Conservation (phyloP, 108 stramenopile species). For the Aurantiochytrium sp. region DNA sequence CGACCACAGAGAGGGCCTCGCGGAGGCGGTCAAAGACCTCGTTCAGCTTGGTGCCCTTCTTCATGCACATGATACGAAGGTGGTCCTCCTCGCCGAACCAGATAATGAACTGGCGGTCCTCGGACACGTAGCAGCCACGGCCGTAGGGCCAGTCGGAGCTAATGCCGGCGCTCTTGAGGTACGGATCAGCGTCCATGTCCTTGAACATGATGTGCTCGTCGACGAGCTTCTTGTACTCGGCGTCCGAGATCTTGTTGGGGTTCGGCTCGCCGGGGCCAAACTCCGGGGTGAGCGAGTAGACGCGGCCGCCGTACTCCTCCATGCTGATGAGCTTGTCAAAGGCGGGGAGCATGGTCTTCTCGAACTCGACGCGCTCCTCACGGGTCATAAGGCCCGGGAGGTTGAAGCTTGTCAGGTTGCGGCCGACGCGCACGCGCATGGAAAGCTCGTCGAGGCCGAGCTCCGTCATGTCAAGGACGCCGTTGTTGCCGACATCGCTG, state of each 20-base stretch:
- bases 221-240: constrained; percentile 50
- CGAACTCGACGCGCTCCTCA: constrained; percentile 50
- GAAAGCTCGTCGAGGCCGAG: constrained; percentile 49
- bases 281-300: constrained; percentile 46
- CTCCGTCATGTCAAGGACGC: constrained; percentile 44
- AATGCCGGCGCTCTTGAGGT: constrained; percentile 52
- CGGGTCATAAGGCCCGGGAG: constrained; percentile 53
- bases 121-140: constrained; percentile 58
- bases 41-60: constrained; percentile 49
- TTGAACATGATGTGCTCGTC: constrained; percentile 40
- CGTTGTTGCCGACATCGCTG: constrained; percentile 26
- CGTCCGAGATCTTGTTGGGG: constrained; percentile 44
- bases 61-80: constrained; percentile 62
- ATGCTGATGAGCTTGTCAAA: constrained; percentile 42
- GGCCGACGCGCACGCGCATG: constrained; percentile 55
- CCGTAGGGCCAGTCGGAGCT: constrained; percentile 56
- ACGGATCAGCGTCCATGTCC: constrained; percentile 56
- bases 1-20: constrained; percentile 42
- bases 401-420: constrained; percentile 49
- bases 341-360: constrained; percentile 45
- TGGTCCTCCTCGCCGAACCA: constrained; percentile 66
- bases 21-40: constrained; percentile 50
- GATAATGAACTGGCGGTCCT: constrained; percentile 50
- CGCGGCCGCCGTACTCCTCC: constrained; percentile 39
- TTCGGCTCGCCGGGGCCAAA: constrained; percentile 45